A percentile compares a stretch with the other conserved stretches of the same genome.
phyloP scores from a whole-genome alignment of 169 alveolate genomes.

The Besnoitia besnoiti region DNA sequence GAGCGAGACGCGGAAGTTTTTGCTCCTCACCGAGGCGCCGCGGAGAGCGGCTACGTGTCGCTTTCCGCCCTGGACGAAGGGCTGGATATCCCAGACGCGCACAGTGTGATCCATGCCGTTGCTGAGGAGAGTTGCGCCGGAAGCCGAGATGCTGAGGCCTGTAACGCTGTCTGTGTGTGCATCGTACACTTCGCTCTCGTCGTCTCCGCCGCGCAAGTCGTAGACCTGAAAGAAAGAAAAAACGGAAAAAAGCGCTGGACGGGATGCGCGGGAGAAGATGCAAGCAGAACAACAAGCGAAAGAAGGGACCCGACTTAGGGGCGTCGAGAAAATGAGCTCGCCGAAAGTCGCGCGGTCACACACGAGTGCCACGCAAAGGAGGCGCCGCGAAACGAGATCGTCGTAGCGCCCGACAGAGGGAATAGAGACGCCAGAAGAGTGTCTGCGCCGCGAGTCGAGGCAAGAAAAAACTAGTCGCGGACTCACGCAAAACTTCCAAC shows the following conservation, averaged over 20 bases:
- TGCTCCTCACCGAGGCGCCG: constrained; percentile 75
- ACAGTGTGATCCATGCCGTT: constrained; percentile 83
- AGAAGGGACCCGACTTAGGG: not conserved
- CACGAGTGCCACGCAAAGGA: no score
- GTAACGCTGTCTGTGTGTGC: constrained; percentile 84
- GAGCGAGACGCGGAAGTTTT: not conserved
- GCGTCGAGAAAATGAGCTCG: not conserved
- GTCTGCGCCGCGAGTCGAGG: no score
- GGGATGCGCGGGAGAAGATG: not conserved
- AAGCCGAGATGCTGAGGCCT: constrained; percentile 78
- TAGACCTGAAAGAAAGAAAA: constrained; percentile 67
- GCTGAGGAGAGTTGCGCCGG: constrained; percentile 78
- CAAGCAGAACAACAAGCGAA: not conserved
- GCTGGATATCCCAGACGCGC: constrained; percentile 84
- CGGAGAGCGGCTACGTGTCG: constrained; percentile 67
- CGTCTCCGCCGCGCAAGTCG: constrained; percentile 71
- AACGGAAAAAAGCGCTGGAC: not conserved
- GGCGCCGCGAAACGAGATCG: no score
- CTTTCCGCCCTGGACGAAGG: constrained; percentile 68
- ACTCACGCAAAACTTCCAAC: no score
- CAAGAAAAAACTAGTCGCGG: no score
- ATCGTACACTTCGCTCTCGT: constrained; percentile 68
- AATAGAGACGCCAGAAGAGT: not conserved
- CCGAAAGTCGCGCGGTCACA: not conserved
- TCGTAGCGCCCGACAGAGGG: not conserved